Conservation (phyloP, 129 eudicot genomes). For the Chrysanthemum makinoi region DNA sequence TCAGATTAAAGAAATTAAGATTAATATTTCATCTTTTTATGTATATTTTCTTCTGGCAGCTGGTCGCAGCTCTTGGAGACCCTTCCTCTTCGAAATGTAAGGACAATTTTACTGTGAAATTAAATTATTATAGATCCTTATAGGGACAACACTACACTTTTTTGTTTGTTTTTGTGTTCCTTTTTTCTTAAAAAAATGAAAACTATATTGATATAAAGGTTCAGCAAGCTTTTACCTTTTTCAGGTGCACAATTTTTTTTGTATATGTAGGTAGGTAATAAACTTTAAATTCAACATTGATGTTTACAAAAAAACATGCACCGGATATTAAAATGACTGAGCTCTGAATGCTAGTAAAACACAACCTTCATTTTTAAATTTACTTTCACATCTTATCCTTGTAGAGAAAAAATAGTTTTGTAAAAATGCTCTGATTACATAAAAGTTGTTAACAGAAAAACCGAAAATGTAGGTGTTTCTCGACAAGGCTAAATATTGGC, state of each 20-base stretch:
- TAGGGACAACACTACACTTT: slow-evolving; percentile 1
- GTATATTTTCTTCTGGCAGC: slow-evolving; percentile 42
- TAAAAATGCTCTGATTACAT: background rate
- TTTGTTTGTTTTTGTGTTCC: background rate
- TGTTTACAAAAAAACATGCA: background rate
- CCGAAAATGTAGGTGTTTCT: slow-evolving; percentile 14
- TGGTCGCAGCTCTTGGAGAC: slow-evolving; percentile 93
- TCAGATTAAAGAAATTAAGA: background rate
- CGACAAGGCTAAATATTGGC: slow-evolving; percentile 8
- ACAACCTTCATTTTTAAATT: background rate
- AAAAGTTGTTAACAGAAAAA: background rate
- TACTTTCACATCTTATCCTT: background rate
- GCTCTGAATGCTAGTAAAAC: background rate
- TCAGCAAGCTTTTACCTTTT: slow-evolving; percentile 5
- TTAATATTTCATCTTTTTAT: slow-evolving; percentile 2
- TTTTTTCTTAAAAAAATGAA: background rate
- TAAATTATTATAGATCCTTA: slow-evolving; percentile 13
- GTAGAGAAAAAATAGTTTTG: background rate
- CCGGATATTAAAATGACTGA: background rate
- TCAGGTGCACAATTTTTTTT: background rate
- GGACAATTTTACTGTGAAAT: slow-evolving; percentile 13
- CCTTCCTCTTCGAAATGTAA: slow-evolving; percentile 86
- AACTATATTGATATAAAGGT: background rate
- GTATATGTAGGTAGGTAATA: background rate
- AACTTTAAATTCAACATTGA: background rate